Evolutionary conservation across 129 eudicot genomes (phyloP).

Genomic region (Tagetes patula): DNA sequence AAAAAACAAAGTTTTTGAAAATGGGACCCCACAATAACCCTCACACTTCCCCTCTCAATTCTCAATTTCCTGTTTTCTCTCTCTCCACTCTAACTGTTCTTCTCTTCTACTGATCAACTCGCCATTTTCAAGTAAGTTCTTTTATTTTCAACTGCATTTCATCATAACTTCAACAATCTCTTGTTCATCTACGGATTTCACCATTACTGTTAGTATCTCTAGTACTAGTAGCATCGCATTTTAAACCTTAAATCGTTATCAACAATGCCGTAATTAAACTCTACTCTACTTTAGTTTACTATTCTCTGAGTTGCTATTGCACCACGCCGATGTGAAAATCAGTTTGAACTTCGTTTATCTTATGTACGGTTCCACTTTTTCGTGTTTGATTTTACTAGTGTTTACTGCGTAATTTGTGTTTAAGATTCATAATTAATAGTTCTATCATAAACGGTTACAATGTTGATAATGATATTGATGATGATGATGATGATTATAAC

Average conservation of each 20-base stretch:
- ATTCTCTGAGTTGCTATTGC: neutral
- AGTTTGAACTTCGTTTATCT: neutral
- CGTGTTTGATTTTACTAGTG: neutral
- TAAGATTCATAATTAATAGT: neutral
- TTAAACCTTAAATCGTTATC: neutral
- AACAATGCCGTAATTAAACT: neutral
- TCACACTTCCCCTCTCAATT: too few relatives aligned
- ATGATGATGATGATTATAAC: conserved; percentile 11
- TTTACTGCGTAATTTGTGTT: conserved; percentile 10
- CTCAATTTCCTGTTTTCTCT: too few relatives aligned
- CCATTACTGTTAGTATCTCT: neutral
- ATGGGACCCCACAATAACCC: too few relatives aligned
- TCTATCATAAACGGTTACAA: conserved; percentile 1
- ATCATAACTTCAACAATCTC: too few relatives aligned
- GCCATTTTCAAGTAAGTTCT: too few relatives aligned
- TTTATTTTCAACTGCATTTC: too few relatives aligned
- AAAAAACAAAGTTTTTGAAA: too few relatives aligned
- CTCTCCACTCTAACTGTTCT: too few relatives aligned
- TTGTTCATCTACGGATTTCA: neutral
- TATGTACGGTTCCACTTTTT: neutral
- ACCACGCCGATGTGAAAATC: conserved; percentile 10
- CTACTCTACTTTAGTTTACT: too few relatives aligned
- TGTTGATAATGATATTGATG: neutral
- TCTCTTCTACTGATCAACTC: too few relatives aligned
- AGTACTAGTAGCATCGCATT: neutral